Percentiles rank a stretch among this genome's conserved stretches.
phyloP scores from a whole-genome alignment of 805 yeast species.

The Teunomyces funiuensis region DNA sequence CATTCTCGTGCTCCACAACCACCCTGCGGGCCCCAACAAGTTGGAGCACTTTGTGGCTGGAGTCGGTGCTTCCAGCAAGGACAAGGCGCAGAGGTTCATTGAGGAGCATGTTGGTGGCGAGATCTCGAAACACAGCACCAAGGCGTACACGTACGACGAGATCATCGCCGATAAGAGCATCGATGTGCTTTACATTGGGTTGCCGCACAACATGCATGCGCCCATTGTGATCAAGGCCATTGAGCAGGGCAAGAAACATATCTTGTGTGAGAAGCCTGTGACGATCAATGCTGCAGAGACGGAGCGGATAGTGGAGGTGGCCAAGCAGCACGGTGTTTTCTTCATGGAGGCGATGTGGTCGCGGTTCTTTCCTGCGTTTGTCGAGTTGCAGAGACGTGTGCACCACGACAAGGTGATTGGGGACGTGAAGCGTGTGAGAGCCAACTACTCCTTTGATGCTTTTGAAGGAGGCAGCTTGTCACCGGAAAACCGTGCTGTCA shows the following conservation, averaged over 20 bases:
- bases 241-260: constrained; percentile 48
- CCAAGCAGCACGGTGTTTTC: constrained; percentile 42
- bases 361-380: constrained; percentile 48
- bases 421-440: constrained; percentile 40
- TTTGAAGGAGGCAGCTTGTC: constrained; percentile 19
- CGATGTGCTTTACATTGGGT: constrained; percentile 53
- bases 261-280: constrained; percentile 56
- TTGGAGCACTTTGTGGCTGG: constrained; percentile 35
- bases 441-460: constrained; percentile 43
- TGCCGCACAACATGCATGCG: constrained; percentile 54
- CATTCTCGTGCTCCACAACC: constrained; percentile 22
- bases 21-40: constrained; percentile 20
- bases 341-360: constrained; percentile 65
- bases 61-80: constrained; percentile 38
- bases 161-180: constrained; percentile 43
- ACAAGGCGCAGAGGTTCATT: constrained; percentile 37
- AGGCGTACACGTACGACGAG: constrained; percentile 38
- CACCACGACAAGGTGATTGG: constrained; percentile 47
- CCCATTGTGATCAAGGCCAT: constrained; percentile 45
- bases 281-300: constrained; percentile 49
- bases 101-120: constrained; percentile 21
- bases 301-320: constrained; percentile 40
- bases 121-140: constrained; percentile 11
- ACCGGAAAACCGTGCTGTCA: constrained; percentile 43
- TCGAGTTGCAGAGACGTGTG: constrained; percentile 32